Evolutionary conservation across 2,329 filamentous ascomycete genomes (phyloP).

Genomic region (Mariannaea sp.): DNA sequence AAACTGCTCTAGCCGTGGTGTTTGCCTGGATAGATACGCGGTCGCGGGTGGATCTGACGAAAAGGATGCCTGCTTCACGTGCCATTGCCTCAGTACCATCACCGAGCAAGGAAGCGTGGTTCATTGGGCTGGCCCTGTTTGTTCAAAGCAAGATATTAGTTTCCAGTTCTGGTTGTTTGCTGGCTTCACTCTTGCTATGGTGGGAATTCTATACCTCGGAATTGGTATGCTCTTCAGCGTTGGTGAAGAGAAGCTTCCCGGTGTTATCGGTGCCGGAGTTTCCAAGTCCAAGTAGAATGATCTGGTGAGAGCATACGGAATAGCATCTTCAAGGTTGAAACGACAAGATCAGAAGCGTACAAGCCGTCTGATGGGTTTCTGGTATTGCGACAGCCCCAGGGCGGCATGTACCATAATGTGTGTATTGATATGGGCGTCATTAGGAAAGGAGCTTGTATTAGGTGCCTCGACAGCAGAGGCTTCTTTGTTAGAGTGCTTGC

Average conservation of each 20-base stretch:
- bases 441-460: conserved; percentile 38
- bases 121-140: conserved; percentile 83
- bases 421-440: conserved; percentile 41
- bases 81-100: conserved; percentile 69
- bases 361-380: conserved; percentile 26
- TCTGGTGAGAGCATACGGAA: neutral
- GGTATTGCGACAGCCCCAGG: conserved; percentile 30
- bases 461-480: conserved; percentile 33
- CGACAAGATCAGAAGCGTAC: conserved; percentile 31
- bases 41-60: conserved; percentile 46
- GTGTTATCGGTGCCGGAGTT: conserved; percentile 95
- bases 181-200: conserved; percentile 71
- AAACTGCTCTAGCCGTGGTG: conserved; percentile 82
- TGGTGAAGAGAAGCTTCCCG: conserved; percentile 85
- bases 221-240: conserved; percentile 82
- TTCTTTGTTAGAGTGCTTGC: conserved; percentile 37
- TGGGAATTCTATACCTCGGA: conserved; percentile 69
- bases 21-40: conserved; percentile 71
- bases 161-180: conserved; percentile 86
- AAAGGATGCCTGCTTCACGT: conserved; percentile 71
- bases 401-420: conserved; percentile 39
- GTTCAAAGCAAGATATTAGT: conserved; percentile 91
- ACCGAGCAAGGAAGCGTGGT: conserved; percentile 64
- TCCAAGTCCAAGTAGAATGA: conserved; percentile 65
- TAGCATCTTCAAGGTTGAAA: conserved; percentile 16